Base-by-base conservation (phyloP, 306 rosid genomes). In the Vicia villosa region DNA sequence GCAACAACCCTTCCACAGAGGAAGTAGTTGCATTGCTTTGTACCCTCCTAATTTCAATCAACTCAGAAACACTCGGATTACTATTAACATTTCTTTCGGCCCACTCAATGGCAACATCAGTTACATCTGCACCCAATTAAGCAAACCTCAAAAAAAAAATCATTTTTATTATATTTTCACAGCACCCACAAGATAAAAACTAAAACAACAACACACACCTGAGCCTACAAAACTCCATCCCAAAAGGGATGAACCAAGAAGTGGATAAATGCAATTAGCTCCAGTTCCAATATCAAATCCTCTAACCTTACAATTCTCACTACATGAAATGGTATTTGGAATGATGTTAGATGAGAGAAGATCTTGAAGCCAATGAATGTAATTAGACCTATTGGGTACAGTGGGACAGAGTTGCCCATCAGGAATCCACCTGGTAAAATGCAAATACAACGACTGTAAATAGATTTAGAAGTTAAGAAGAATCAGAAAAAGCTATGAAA, bases 201-300 rank as follows among this genome's bases (percentile, higher is more conserved):
- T 50, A 77, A 24, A 64, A 32, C 40, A 22, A 65, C 43, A 7
- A 62, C 12, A 76, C 6, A 72, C 60, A 93, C 98, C 97, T 79
- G 97, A 86, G 60, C 96, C 97, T 24, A 93, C 98, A 73, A 93
- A 88, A 80, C 69, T 84, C 97, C 98, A 93, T 2, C 94, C 86
- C 0, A 82, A 78, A 81, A 93, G 96, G 11, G 96, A 86, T 42
- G 98, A 87, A 47, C 90, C 98, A 68, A 93, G 94, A 85, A 93
- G 97, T 0, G 98, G 98, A 74, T 90, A 93, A 32, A 93, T 90
- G 83, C 98, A 93, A 55, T 86, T 93, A 14, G 97, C 92, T 11
- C 98, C 97, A 57, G 91, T 93, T 74, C 98, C 98, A 26, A 93
- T 93, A 74, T 93, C 98, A 78, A 93, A 90, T 21, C 98, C 98